Evolutionary conservation across 2,329 filamentous ascomycete genomes (phyloP).

Genomic region (Ceratocystis harringtonii): DNA sequence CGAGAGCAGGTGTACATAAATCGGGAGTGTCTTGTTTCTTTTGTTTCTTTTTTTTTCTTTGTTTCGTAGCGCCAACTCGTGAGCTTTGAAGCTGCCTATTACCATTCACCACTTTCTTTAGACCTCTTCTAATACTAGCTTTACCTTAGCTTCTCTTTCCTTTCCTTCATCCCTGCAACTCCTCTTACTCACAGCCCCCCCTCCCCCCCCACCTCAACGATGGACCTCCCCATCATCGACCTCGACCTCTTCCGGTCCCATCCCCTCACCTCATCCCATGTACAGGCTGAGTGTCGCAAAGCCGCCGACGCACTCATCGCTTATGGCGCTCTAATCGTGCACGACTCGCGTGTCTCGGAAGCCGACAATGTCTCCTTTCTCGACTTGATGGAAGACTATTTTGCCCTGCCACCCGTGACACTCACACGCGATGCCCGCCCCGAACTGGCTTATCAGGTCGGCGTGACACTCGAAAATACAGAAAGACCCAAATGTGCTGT

Average conservation of each 20-base stretch:
- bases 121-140: no score
- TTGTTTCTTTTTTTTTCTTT: not conserved
- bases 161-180: no score
- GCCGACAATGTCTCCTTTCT: slow-evolving; percentile 41
- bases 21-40: no score
- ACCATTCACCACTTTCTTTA: no score
- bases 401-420: slow-evolving; percentile 37
- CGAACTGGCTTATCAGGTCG: slow-evolving; percentile 44
- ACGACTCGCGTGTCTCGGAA: slow-evolving; percentile 43
- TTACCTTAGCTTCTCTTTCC: no score
- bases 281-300: slow-evolving; percentile 36
- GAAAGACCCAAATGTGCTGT: slow-evolving; percentile 50
- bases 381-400: slow-evolving; percentile 50
- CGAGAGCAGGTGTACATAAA: not conserved
- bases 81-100: not conserved
- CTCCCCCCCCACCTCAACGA: slow-evolving; percentile 21
- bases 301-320: slow-evolving; percentile 43
- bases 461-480: slow-evolving; percentile 47
- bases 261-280: slow-evolving; percentile 29
- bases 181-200: not conserved
- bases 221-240: slow-evolving; percentile 46
- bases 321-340: slow-evolving; percentile 44
- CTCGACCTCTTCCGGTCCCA: slow-evolving; percentile 40
- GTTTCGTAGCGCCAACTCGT: not conserved
- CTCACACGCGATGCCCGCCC: slow-evolving; percentile 40